A percentile compares a stretch with the other conserved stretches of the same genome.
Evolutionary conservation across 345 rosid species (phyloP).

Genomic region (Lepidium sativum): DNA sequence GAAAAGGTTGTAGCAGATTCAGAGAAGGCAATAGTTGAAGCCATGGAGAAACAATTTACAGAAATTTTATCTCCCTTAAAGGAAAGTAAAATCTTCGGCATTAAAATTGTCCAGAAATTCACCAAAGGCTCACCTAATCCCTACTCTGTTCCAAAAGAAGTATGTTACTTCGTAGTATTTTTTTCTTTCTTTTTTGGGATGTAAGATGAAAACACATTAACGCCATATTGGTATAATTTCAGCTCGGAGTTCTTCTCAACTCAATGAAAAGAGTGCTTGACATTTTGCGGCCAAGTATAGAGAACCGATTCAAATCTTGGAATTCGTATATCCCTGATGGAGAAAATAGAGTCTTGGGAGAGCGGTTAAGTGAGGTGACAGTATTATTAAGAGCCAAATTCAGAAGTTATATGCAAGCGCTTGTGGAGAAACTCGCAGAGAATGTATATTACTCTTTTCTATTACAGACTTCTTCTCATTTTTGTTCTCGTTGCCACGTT

Average conservation of each 20-base stretch:
- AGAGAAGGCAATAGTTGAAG: conserved; percentile 72
- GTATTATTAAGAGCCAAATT: conserved; percentile 83
- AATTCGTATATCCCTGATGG: conserved; percentile 56
- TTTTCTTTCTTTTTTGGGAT: not conserved
- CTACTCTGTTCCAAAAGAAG: conserved; percentile 80
- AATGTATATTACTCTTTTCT: conserved; percentile 47
- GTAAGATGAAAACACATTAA: not conserved
- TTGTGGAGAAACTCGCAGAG: conserved; percentile 85
- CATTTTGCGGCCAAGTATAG: conserved; percentile 59
- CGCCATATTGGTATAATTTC: conserved; percentile 3
- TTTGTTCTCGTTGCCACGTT: not conserved
- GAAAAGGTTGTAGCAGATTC: conserved; percentile 80
- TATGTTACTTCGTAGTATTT: conserved; percentile 6
- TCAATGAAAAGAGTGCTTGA: conserved; percentile 90
- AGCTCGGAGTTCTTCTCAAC: conserved; percentile 85
- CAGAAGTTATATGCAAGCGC: conserved; percentile 73
- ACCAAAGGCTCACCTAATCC: conserved; percentile 61
- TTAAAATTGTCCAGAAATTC: conserved; percentile 78
- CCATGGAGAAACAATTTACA: conserved; percentile 79
- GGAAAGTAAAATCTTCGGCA: conserved; percentile 77
- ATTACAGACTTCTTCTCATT: not conserved
- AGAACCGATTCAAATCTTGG: conserved; percentile 70
- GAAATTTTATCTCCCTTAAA: conserved; percentile 76
- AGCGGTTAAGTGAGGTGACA: conserved; percentile 78
- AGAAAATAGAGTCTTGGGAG: conserved; percentile 62